Conservation (phyloP, 495 filamentous ascomycete species). For the Chaetomium cochliodes region DNA sequence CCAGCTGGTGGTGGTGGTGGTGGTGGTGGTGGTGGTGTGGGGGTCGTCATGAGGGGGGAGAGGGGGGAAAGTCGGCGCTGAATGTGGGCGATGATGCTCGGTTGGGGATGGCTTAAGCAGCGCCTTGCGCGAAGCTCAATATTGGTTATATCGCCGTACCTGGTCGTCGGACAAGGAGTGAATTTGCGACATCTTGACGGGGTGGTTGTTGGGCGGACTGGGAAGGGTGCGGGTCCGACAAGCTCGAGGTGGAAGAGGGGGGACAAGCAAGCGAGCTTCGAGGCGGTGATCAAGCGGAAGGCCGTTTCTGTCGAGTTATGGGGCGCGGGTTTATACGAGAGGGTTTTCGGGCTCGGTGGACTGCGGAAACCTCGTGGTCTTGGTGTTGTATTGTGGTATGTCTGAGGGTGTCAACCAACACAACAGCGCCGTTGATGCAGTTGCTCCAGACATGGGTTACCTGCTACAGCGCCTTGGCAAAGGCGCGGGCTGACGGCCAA, state of each 20-base stretch:
- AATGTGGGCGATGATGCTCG: conserved; percentile 11
- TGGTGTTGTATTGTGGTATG: conserved; percentile 13
- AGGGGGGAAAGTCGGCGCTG: conserved; percentile 12
- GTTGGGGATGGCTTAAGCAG: background rate
- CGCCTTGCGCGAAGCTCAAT: background rate
- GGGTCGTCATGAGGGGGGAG: background rate
- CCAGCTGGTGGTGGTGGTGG: background rate
- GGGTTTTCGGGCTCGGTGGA: background rate
- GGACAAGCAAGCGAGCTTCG: background rate
- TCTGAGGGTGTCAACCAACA: conserved; percentile 27
- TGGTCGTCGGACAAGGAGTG: conserved; percentile 97
- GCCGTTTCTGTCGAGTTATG: background rate
- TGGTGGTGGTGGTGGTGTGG: background rate
- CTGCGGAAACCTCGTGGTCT: background rate
- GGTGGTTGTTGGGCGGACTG: conserved; percentile 25
- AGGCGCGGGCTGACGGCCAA: conserved; percentile 18
- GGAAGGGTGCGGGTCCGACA: conserved; percentile 11
- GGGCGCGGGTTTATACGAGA: background rate
- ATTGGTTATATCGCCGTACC: conserved; percentile 50
- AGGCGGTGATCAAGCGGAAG: background rate
- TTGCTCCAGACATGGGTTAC: conserved; percentile 22
- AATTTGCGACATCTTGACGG: conserved; percentile 76
- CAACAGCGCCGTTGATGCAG: conserved; percentile 31
- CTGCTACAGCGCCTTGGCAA: conserved; percentile 21
- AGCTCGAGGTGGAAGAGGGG: conserved; percentile 20